Evolutionary conservation across 2,329 filamentous ascomycete species (phyloP), one percentile per base, ranked within the genome.

Genomic region (Fusarium poae): DNA sequence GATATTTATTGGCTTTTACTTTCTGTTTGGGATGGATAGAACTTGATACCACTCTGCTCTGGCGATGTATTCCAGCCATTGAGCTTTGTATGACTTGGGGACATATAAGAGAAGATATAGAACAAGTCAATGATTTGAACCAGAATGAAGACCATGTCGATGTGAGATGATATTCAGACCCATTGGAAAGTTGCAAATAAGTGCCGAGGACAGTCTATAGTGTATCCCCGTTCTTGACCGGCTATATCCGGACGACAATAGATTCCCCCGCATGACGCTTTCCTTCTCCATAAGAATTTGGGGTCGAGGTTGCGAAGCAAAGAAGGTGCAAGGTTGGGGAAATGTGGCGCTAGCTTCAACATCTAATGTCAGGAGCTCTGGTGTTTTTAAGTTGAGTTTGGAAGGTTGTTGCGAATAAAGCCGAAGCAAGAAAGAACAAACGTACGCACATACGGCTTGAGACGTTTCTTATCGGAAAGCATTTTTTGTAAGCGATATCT

Each of bases 11-110:
- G 56, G 27, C 21, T 65, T 58, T 29, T 27, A 12, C 5, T 29
- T 48, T 62, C 57, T 39, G n/a, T 48, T 39, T 43, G 20, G 30
- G 29, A 30, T 16, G 25, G 39, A 57, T 72, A 72, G 57, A 66
- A 37, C 21, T 50, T 60, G 66, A 50, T 57, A 49, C 53, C 62
- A 48, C 39, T 25, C 29, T 57, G 68, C 71, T 68, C 55, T 61
- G 61, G 62, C 50, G 40, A 43, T 25, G n/a, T 27, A 27, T 16
- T 34, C 25, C 35, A 4, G 48, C 57, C 32, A 63, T 70, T 12
- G 66, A 69, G 66, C 62, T 63, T 57, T 57, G 44, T 35, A 54
- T 53, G 42, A 39, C n/a, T 30, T 52, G 16, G 20, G 40, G 21
- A n/a, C 15, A 21, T 37, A 30, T 51, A 48, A 4, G 12, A 18